A percentile compares a stretch with the other conserved stretches of the same genome.
phyloP scores from a whole-genome alignment of 805 yeast genomes.

The Candida lessepsii region DNA sequence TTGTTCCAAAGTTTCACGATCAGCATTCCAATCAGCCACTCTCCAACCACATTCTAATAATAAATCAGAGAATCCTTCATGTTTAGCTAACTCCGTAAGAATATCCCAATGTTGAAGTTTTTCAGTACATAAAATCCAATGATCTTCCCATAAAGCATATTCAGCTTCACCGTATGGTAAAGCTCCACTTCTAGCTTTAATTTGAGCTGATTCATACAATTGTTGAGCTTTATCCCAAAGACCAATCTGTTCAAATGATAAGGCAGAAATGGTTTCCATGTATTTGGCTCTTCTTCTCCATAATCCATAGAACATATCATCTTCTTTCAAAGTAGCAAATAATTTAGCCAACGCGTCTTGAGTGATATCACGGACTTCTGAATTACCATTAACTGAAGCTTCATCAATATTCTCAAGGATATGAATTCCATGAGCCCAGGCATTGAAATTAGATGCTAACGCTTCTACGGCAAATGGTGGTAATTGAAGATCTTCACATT shows the following conservation, averaged over 20 bases:
- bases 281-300: conserved; percentile 98
- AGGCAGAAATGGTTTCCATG: conserved; percentile 86
- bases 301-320: conserved; percentile 94
- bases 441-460: conserved; percentile 79
- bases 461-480: conserved; percentile 95
- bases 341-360: conserved; percentile 89
- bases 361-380: conserved; percentile 76
- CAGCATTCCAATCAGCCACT: conserved; percentile 97
- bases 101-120: conserved; percentile 98
- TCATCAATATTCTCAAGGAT: conserved; percentile 71
- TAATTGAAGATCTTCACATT: conserved; percentile 67
- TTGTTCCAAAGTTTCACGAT: conserved; percentile 89
- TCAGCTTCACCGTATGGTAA: conserved; percentile 95
- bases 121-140: conserved; percentile 97
- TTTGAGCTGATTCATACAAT: conserved; percentile 93
- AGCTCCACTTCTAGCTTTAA: conserved; percentile 92
- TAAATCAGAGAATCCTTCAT: conserved; percentile 95
- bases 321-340: conserved; percentile 86
- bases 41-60: conserved; percentile 99
- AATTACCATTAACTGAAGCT: conserved; percentile 60
- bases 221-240: conserved; percentile 93
- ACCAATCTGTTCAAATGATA: conserved; percentile 93
- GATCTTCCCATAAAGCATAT: conserved; percentile 96
- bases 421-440: conserved; percentile 87
- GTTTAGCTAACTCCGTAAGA: conserved; percentile 91